phyloP scores from a whole-genome alignment of 2,329 filamentous ascomycete species.

The Atkinsonella texensis region DNA sequence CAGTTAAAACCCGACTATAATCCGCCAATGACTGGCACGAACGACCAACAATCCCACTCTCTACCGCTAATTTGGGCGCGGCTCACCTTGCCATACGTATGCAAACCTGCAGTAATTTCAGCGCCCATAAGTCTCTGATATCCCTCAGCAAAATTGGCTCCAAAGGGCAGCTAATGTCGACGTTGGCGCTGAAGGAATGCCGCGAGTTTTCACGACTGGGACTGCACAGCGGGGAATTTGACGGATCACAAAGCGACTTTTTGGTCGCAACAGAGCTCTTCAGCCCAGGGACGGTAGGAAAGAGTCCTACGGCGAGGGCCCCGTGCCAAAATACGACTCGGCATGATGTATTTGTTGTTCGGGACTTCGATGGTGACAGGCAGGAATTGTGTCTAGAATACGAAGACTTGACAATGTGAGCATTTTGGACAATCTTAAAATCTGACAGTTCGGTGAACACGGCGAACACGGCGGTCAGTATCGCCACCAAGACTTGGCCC shows the following conservation, averaged over 20 bases:
- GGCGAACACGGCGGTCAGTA: no score
- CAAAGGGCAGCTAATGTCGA: conserved; percentile 11
- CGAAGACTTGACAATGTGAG: no score
- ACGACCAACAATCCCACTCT: conserved; percentile 13
- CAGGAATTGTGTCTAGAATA: no score
- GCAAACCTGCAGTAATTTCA: conserved; percentile 1
- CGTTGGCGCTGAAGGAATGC: conserved; percentile 8
- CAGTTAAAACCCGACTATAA: not conserved
- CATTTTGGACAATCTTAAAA: no score
- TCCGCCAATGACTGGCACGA: conserved; percentile 6
- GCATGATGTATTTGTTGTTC: no score
- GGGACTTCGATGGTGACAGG: no score
- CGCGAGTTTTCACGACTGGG: conserved; percentile 5
- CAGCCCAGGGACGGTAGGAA: conserved; percentile 11
- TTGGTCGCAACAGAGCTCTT: conserved; percentile 9
- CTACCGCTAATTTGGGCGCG: conserved; percentile 8
- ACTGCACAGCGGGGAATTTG: conserved; percentile 9
- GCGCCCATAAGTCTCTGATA: conserved; percentile 5
- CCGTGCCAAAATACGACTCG: conserved; percentile 6
- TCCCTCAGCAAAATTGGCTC: conserved; percentile 9
- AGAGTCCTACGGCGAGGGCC: conserved; percentile 6
- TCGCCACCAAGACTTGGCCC: no score
- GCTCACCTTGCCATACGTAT: conserved; percentile 11
- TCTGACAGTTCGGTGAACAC: no score
- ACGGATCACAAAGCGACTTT: conserved; percentile 4